Conservation (phyloP, 2,329 filamentous ascomycete genomes). For the Rutstroemia sp. region DNA sequence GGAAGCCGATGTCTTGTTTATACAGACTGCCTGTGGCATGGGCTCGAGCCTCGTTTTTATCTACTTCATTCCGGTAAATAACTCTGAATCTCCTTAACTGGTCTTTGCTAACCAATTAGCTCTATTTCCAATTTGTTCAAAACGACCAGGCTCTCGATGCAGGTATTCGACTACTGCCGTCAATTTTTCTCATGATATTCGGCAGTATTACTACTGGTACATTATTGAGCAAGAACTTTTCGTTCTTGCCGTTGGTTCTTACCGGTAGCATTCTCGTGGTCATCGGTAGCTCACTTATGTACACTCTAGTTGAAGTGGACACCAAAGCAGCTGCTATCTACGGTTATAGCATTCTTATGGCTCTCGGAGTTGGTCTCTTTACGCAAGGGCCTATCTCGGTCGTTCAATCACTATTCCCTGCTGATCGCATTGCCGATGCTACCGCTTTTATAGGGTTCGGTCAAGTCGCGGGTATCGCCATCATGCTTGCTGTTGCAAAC, state of each 20-base stretch:
- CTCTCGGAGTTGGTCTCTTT: slow-evolving; percentile 30
- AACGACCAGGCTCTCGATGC: slow-evolving; percentile 38
- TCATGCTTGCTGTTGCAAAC: slow-evolving; percentile 30
- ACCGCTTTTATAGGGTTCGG: slow-evolving; percentile 31
- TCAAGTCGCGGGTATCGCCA: slow-evolving; percentile 29
- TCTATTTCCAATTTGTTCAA: slow-evolving; percentile 38
- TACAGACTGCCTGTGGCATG: slow-evolving; percentile 28
- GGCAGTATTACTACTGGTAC: slow-evolving; percentile 25
- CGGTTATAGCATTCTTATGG: slow-evolving; percentile 32
- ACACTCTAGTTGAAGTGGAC: slow-evolving; percentile 10
- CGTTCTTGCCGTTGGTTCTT: neutral
- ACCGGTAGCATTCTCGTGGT: neutral
- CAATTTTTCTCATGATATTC: slow-evolving; percentile 13
- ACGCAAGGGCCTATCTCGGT: neutral
- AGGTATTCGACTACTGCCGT: slow-evolving; percentile 28
- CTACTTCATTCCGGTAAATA: slow-evolving; percentile 31
- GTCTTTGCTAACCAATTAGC: neutral
- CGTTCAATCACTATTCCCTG: neutral
- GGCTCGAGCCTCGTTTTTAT: slow-evolving; percentile 34
- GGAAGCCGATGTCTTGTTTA: slow-evolving; percentile 31
- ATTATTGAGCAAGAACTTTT: slow-evolving; percentile 28
- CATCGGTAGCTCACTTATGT: neutral
- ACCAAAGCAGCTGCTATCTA: slow-evolving; percentile 15
- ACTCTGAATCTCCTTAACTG: neutral
- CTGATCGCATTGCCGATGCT: slow-evolving; percentile 22